Base-by-base conservation (phyloP, 148 eudicot species). In the Pouteria glomerata region DNA sequence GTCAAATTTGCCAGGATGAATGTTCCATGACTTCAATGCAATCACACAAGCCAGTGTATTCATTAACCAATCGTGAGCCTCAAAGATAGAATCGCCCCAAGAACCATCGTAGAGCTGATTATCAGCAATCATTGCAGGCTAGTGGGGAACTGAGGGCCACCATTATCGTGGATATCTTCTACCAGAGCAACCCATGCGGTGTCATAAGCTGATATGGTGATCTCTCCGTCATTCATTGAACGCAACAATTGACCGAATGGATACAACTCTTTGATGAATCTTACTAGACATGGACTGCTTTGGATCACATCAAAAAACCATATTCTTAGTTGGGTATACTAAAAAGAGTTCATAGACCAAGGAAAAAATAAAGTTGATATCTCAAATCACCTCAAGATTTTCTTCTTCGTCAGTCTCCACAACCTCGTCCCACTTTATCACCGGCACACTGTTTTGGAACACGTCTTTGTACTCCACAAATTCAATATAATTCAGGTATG, bases 51-150 rank as follows among this genome's bases (percentile, higher is more conserved):
- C 97, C 30, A 93, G 60, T 0, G 98, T 90, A 74, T 79, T 90
- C 55, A 93, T 69, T 0, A 93, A 72, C 64, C 93, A 76, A 63
- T 93, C 98, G 59, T 87, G 86, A 16, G 94, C 88, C 0, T 74
- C 77, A 44, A 87, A 93, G 16, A 82, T 47, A 11, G 39, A 6
- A 58, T 89, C 97, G 5, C 98, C 96, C 96, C 96, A 90, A 3
- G 96, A 93, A 6, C 98, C 98, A 66, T 93, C 95, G 4, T 55
- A 24, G 30, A 81, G 89, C 72, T 93, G 98, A 80, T 93, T 85
- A 33, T 82, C 73, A 0, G 80, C 74, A 1, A 93, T 90, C 98
- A 93, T 68, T 82, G 69, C 12, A 93, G 81, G 64, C 89, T 83
- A 7, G 87, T 66, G 0, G 97, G 91, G 64, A 93, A 93, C 35